Percentiles rank a stretch among this genome's conserved stretches.
These are phyloP conservation scores for Dentipellis fragilis DNA, from an alignment of 768 basidiomycete species.

Conservation along the genomic window DNA sequence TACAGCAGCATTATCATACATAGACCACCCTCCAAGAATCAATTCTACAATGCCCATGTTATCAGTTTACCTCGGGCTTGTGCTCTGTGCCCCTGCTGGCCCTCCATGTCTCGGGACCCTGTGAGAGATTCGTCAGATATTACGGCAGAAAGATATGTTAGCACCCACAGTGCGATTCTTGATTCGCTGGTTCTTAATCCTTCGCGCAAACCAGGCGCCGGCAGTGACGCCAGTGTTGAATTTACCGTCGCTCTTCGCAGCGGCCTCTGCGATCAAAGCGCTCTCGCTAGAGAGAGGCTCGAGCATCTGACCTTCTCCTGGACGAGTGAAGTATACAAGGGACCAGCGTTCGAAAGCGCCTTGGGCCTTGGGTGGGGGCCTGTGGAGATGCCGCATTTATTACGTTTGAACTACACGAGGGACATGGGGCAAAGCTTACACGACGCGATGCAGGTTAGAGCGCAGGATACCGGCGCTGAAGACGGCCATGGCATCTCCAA, in stretches of 20 bases:
- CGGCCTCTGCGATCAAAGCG: not conserved
- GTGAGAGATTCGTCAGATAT: too few relatives aligned
- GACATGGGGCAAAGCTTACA: constrained; percentile 9
- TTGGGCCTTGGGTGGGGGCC: constrained; percentile 51
- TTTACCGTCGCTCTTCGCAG: not conserved
- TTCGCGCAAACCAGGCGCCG: not conserved
- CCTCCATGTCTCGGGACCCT: constrained; percentile 8
- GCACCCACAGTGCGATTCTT: not conserved
- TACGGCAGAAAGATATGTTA: not conserved
- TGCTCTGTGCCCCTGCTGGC: constrained; percentile 10
- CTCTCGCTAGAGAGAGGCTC: not conserved
- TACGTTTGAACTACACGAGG: not conserved
- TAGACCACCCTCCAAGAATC: too few relatives aligned
- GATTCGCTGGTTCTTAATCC: not conserved
- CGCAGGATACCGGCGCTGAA: constrained; percentile 23
- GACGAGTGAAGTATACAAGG: constrained; percentile 27
- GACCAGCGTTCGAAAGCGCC: constrained; percentile 49
- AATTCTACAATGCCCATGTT: too few relatives aligned
- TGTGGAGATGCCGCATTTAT: not conserved
- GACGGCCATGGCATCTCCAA: constrained; percentile 23
- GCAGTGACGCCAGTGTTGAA: not conserved
- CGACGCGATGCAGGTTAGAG: constrained; percentile 23
- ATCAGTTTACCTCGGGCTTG: not conserved
- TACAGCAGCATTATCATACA: too few relatives aligned
- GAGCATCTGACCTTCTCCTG: not conserved